phyloP scores from a whole-genome alignment of 352 stramenopile species.

The Blastocystis sp. region DNA sequence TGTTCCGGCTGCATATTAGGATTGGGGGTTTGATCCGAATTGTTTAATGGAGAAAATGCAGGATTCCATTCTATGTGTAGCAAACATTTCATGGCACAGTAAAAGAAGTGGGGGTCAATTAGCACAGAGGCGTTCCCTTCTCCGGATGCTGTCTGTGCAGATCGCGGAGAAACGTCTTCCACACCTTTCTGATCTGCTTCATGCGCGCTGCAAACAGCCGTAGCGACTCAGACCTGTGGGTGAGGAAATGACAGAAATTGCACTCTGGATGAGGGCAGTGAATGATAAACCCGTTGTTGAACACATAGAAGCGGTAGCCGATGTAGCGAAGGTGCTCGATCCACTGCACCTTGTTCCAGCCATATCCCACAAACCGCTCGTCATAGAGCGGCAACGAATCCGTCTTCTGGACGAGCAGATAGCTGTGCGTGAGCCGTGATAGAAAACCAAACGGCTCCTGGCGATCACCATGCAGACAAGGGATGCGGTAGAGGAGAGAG shows the following conservation, averaged over 20 bases:
- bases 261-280: slow-evolving; percentile 47
- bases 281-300: slow-evolving; percentile 47
- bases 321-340: slow-evolving; percentile 36
- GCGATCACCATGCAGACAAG: not conserved
- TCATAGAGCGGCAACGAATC: slow-evolving; percentile 22
- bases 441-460: slow-evolving; percentile 14
- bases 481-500: not conserved
- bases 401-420: slow-evolving; percentile 22
- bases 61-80: not conserved
- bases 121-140: not conserved
- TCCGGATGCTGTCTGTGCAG: not conserved
- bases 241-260: not conserved
- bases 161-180: slow-evolving; percentile 8
- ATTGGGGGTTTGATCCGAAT: not conserved
- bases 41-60: not conserved
- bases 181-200: not conserved
- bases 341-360: slow-evolving; percentile 62
- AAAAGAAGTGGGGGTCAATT: not conserved
- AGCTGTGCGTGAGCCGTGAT: not conserved
- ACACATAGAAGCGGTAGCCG: slow-evolving; percentile 52
- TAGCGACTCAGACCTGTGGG: slow-evolving; percentile 16
- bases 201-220: not conserved
- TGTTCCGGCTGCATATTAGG: slow-evolving; percentile 6
- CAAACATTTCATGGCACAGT: not conserved
- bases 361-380: slow-evolving; percentile 55